These are phyloP conservation scores for Hypoxylon sp. DNA, from an alignment of 2,329 filamentous ascomycete species.

Conservation along the genomic window DNA sequence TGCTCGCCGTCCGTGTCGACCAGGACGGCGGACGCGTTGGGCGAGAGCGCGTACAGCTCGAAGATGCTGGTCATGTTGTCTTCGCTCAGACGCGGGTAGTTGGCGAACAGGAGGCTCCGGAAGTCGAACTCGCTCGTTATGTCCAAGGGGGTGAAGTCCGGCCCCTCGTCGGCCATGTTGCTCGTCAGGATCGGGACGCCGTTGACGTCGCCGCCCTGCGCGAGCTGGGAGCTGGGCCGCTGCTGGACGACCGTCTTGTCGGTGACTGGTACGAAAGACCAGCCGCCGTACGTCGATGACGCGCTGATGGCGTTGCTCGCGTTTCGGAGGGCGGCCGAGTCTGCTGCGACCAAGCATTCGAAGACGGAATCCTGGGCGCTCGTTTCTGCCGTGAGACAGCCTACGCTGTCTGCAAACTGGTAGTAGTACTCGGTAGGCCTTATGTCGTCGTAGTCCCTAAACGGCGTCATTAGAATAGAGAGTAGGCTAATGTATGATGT, in stretches of 20 bases:
- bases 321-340: slow-evolving; percentile 47
- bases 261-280: slow-evolving; percentile 51
- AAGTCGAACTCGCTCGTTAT: slow-evolving; percentile 46
- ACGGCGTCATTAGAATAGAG: neutral
- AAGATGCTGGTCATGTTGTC: slow-evolving; percentile 46
- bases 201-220: slow-evolving; percentile 42
- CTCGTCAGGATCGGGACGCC: slow-evolving; percentile 45
- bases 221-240: slow-evolving; percentile 44
- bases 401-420: slow-evolving; percentile 46
- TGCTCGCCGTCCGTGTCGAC: slow-evolving; percentile 50
- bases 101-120: slow-evolving; percentile 42
- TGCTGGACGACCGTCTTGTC: slow-evolving; percentile 47
- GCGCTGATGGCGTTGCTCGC: slow-evolving; percentile 47
- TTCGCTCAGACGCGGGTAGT: slow-evolving; percentile 47
- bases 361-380: slow-evolving; percentile 40
- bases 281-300: slow-evolving; percentile 38
- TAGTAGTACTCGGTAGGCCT: slow-evolving; percentile 46
- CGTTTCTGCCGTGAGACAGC: slow-evolving; percentile 41
- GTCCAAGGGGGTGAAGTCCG: slow-evolving; percentile 48
- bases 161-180: slow-evolving; percentile 51
- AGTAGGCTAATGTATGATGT: neutral
- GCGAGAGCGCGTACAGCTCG: slow-evolving; percentile 42
- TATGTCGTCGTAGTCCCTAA: slow-evolving; percentile 44
- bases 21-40: slow-evolving; percentile 37
- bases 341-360: slow-evolving; percentile 47